Percentiles rank a stretch among this genome's conserved stretches.
These are phyloP conservation scores for Metschnikowia henanensis DNA, from an alignment of 805 yeast genomes.

Conservation along the genomic window DNA sequence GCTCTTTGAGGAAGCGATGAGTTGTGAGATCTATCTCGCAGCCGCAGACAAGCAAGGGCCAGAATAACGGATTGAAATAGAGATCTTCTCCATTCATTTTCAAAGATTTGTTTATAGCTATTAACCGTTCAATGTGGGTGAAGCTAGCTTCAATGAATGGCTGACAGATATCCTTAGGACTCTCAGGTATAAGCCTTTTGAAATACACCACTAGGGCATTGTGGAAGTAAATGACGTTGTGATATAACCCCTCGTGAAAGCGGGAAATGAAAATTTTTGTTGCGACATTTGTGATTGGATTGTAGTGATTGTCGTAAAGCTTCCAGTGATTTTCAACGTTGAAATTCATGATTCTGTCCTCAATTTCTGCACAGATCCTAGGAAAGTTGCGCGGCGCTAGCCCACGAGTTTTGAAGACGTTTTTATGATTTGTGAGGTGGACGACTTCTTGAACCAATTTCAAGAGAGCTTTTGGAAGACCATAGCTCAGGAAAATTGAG, in stretches of 20 bases:
- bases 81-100: conserved; percentile 13
- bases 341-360: conserved; percentile 51
- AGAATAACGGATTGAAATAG: conserved; percentile 42
- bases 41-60: conserved; percentile 48
- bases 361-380: conserved; percentile 52
- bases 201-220: conserved; percentile 45
- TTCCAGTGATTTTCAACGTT: conserved; percentile 41
- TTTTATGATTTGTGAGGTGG: conserved; percentile 51
- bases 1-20: conserved; percentile 27
- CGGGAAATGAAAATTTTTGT: conserved; percentile 28
- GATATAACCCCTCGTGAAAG: conserved; percentile 43
- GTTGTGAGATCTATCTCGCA: conserved; percentile 24
- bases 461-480: conserved; percentile 48
- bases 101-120: conserved; percentile 15
- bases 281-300: conserved; percentile 17
- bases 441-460: conserved; percentile 47
- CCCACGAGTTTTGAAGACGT: conserved; percentile 39
- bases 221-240: conserved; percentile 40
- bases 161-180: conserved; percentile 35
- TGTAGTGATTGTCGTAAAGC: conserved; percentile 27
- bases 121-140: conserved; percentile 32
- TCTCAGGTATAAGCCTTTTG: conserved; percentile 46
- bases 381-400: conserved; percentile 56
- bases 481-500: conserved; percentile 43
- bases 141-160: conserved; percentile 33